Percentiles rank a stretch among this genome's conserved stretches.
phyloP scores from a whole-genome alignment of 2,329 filamentous ascomycete species.

The Trichoderma simmonsii region DNA sequence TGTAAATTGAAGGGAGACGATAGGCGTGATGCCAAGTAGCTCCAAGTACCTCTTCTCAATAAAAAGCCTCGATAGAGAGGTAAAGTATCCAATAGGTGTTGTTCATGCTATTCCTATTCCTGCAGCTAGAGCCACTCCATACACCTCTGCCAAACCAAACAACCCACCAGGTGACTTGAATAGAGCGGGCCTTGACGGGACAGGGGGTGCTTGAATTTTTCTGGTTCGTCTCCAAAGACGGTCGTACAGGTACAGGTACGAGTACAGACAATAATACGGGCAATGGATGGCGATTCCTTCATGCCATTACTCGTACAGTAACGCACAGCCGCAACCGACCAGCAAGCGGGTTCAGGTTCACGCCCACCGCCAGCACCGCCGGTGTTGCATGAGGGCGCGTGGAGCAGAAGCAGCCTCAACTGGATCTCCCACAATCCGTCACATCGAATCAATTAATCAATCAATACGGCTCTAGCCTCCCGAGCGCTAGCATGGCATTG shows the following conservation, averaged over 20 bases:
- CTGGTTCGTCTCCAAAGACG: neutral
- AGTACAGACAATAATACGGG: neutral
- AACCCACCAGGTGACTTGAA: slow-evolving; percentile 10
- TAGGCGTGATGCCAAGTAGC: neutral
- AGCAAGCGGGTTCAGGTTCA: neutral
- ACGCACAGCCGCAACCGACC: slow-evolving; percentile 8
- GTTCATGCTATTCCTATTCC: neutral
- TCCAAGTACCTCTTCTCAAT: neutral
- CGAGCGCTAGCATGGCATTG: neutral
- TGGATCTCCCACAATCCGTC: neutral
- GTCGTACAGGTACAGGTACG: neutral
- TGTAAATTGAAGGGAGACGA: neutral
- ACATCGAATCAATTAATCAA: neutral
- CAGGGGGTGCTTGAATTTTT: neutral
- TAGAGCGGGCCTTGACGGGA: slow-evolving; percentile 9
- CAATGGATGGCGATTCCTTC: neutral
- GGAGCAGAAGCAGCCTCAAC: neutral
- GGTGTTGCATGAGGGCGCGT: slow-evolving; percentile 13
- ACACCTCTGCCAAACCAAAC: neutral
- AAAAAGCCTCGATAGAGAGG: neutral
- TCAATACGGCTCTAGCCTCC: neutral
- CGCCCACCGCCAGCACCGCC: slow-evolving; percentile 3
- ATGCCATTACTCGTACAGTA: neutral
- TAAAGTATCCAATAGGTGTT: neutral
- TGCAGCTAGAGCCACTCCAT: slow-evolving; percentile 1